Conservation (phyloP, 345 rosid species). For the Eucalyptus cloeziana region DNA sequence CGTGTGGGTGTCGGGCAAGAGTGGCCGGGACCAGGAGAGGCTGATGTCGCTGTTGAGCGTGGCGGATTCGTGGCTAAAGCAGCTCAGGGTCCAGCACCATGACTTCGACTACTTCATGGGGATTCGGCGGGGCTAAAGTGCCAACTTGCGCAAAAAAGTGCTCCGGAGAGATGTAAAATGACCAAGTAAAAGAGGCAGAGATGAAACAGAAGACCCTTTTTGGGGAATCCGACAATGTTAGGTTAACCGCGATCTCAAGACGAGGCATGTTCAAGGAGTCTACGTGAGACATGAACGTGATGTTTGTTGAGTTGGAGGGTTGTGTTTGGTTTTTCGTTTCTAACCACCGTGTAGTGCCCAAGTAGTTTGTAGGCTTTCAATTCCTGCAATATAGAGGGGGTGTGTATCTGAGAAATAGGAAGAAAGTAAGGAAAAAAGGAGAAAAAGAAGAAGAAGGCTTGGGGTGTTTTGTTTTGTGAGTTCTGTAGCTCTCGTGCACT, state of each 20-base stretch:
- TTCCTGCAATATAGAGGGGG: not conserved
- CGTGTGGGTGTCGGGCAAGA: slow-evolving; percentile 31
- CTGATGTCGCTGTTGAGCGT: slow-evolving; percentile 27
- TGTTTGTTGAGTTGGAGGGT: not conserved
- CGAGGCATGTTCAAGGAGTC: not conserved
- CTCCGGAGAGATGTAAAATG: not conserved
- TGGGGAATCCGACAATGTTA: not conserved
- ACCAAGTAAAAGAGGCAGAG: not conserved
- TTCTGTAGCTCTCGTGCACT: not conserved
- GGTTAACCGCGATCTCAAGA: not conserved
- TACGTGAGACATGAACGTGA: not conserved
- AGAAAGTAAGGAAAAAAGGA: not conserved
- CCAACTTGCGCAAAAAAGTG: not conserved
- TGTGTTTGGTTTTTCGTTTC: not conserved
- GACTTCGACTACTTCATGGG: slow-evolving; percentile 41
- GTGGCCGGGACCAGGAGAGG: slow-evolving; percentile 32
- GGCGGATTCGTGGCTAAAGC: slow-evolving; percentile 52
- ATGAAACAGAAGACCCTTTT: not conserved
- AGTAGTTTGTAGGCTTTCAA: not conserved
- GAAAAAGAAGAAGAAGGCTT: not conserved
- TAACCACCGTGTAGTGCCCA: not conserved
- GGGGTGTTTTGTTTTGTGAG: not conserved
- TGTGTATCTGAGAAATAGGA: not conserved
- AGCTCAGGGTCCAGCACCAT: slow-evolving; percentile 41
- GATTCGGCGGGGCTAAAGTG: not conserved